Base-by-base conservation (phyloP, 257 asterid genomes). In the Solanum stenotomum region DNA sequence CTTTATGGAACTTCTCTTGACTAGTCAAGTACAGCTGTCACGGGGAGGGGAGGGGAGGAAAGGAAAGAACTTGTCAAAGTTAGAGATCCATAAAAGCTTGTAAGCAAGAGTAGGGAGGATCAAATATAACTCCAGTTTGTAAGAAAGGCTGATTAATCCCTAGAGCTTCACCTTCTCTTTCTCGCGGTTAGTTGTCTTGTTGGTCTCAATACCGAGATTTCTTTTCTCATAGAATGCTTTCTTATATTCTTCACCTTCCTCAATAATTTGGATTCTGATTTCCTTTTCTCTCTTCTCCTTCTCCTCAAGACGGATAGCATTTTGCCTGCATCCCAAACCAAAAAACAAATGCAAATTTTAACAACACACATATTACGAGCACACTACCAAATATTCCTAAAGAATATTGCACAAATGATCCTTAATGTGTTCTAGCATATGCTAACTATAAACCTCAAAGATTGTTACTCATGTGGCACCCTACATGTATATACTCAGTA, bases 1-100 rank as follows among this genome's bases (percentile, higher is more conserved):
- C 99, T 92, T 96, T 96, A 77, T 97, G 99, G 92, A 97, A 95
- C 88, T 94, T 97, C 37, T 96, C 99, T 93, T 95, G 95, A 88
- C 86, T 88, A 56, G 94, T 92, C 84, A 95, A 85, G 92, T 87
- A 93, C 13, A 87, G 56, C 99, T 96, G 92, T 78, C 87, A 59
- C 16, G 67, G 86, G 56, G 65, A 40, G 77, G 86, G 56, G 65
- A 40, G 77, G 82, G 83, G 31, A 22, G 52, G 8, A 68, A 68
- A 22, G 31, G 12, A 70, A 61, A 87, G 90, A 85, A 56, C 33
- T 82, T 78, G 79, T 75, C 72, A 86, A 52, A 85, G 34, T 52
- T 84, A 35, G 38, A 22, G 77, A 67, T 87, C 37, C 10, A 70
- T 44, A 59, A 70, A 46, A 6, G 27, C 42, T 81, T 44, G 63